Evolutionary conservation across 2,329 filamentous ascomycete species (phyloP).

Genomic region (Cercospora sp.): DNA sequence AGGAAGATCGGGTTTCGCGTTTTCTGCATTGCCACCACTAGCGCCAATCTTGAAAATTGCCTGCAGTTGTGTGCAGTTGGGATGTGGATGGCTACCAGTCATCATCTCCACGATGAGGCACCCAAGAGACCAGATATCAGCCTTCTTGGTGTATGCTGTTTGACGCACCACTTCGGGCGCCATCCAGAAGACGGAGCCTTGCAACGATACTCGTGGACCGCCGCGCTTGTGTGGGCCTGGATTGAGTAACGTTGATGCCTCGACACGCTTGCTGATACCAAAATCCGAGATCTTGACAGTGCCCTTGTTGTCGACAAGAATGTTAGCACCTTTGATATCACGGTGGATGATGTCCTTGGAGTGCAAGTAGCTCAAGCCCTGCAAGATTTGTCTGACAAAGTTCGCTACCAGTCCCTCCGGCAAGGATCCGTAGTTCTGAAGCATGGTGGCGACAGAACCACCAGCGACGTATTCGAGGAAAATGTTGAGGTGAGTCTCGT

Average conservation of each 20-base stretch:
- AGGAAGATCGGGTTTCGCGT: constrained; percentile 84
- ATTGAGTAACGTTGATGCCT: constrained; percentile 77
- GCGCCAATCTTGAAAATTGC: constrained; percentile 96
- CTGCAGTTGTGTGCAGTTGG: constrained; percentile 93
- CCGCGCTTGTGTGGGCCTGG: constrained; percentile 50
- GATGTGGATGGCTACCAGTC: constrained; percentile 93
- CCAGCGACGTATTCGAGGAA: constrained; percentile 99
- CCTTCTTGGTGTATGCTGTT: constrained; percentile 96
- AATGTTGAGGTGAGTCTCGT: constrained; percentile 92
- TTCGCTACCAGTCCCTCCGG: constrained; percentile 91
- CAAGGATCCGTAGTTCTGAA: constrained; percentile 95
- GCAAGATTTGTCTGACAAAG: constrained; percentile 93
- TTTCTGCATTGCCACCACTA: constrained; percentile 54
- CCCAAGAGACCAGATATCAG: constrained; percentile 96
- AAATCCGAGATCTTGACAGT: constrained; percentile 99
- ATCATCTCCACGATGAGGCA: constrained; percentile 99
- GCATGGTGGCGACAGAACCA: constrained; percentile 96
- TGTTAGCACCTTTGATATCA: constrained; percentile 98
- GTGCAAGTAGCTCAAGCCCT: constrained; percentile 90
- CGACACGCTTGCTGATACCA: constrained; percentile 96
- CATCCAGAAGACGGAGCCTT: constrained; percentile 99
- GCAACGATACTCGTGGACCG: constrained; percentile 72
- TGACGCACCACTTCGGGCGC: constrained; percentile 97
- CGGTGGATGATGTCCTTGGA: constrained; percentile 94
- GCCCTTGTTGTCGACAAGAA: constrained; percentile 97